phyloP scores from a whole-genome alignment of 1,284 basidiomycete species.

The Boletellus deceptivus region DNA sequence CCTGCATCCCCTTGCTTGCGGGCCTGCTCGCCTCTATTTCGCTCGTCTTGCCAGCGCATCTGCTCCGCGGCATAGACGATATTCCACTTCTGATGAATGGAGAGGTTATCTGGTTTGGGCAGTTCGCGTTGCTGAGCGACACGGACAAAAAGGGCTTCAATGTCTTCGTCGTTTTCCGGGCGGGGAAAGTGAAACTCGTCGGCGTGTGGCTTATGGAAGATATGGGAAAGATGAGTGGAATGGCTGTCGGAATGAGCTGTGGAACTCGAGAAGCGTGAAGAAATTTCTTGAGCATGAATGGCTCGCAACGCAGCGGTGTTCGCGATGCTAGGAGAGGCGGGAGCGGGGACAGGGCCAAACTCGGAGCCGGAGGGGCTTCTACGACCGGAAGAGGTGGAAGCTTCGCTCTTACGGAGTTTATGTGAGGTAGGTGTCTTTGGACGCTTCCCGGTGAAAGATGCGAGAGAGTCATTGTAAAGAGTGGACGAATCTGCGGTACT shows the following conservation, averaged over 20 bases:
- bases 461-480: slow-evolving; percentile 49
- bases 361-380: slow-evolving; percentile 47
- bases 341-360: slow-evolving; percentile 42
- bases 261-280: slow-evolving; percentile 60
- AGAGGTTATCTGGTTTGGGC: slow-evolving; percentile 55
- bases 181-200: slow-evolving; percentile 75
- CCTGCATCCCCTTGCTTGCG: slow-evolving; percentile 59
- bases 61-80: slow-evolving; percentile 87
- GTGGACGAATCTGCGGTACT: slow-evolving; percentile 58
- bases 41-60: slow-evolving; percentile 75
- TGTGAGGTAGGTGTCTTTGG: slow-evolving; percentile 38
- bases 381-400: slow-evolving; percentile 43
- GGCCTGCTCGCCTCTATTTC: slow-evolving; percentile 55
- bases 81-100: slow-evolving; percentile 89
- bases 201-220: slow-evolving; percentile 49
- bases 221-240: slow-evolving; percentile 52
- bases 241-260: slow-evolving; percentile 51
- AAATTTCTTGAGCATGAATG: slow-evolving; percentile 55
- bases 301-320: slow-evolving; percentile 41
- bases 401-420: slow-evolving; percentile 54
- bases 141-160: slow-evolving; percentile 76
- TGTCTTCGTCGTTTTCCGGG: slow-evolving; percentile 70
- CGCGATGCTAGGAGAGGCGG: slow-evolving; percentile 35
- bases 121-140: slow-evolving; percentile 70
- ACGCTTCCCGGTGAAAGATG: slow-evolving; percentile 37